These are phyloP conservation scores for Aspergillus fructus DNA, from an alignment of 2,329 filamentous ascomycete species.

Conservation along the genomic window DNA sequence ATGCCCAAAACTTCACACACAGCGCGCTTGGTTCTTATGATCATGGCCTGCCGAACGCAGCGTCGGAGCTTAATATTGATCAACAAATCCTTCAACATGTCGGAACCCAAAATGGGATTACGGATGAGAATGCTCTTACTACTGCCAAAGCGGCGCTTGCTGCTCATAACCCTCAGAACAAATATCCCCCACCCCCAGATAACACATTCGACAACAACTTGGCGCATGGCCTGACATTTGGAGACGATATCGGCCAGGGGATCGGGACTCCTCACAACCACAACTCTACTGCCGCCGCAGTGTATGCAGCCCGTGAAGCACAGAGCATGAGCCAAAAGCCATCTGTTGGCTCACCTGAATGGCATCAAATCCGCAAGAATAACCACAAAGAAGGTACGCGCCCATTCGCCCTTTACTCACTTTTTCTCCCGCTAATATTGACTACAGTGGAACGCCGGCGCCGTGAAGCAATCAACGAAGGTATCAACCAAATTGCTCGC, in stretches of 20 bases:
- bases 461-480: conserved; percentile 97
- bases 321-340: conserved; percentile 66
- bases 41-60: conserved; percentile 37
- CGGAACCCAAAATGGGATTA: conserved; percentile 54
- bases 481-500: conserved; percentile 96
- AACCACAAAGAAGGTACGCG: conserved; percentile 94
- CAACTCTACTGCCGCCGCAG: conserved; percentile 61
- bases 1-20: conserved; percentile 37
- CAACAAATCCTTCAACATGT: conserved; percentile 50
- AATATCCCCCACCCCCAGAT: conserved; percentile 46
- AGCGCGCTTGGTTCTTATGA: conserved; percentile 37
- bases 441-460: conserved; percentile 84
- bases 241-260: conserved; percentile 42
- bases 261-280: conserved; percentile 39
- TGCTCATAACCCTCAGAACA: conserved; percentile 44
- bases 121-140: conserved; percentile 47
- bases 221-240: conserved; percentile 36
- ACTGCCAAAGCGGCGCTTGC: conserved; percentile 49
- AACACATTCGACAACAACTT: conserved; percentile 39
- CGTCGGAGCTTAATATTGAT: conserved; percentile 44
- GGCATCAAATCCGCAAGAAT: conserved; percentile 95
- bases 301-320: conserved; percentile 53
- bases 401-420: background rate
- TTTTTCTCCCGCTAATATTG: conserved; percentile 23
- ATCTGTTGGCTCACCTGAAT: conserved; percentile 91